These are phyloP conservation scores for Arctium minus DNA, from an alignment of 129 eudicot species.

Conservation along the genomic window DNA sequence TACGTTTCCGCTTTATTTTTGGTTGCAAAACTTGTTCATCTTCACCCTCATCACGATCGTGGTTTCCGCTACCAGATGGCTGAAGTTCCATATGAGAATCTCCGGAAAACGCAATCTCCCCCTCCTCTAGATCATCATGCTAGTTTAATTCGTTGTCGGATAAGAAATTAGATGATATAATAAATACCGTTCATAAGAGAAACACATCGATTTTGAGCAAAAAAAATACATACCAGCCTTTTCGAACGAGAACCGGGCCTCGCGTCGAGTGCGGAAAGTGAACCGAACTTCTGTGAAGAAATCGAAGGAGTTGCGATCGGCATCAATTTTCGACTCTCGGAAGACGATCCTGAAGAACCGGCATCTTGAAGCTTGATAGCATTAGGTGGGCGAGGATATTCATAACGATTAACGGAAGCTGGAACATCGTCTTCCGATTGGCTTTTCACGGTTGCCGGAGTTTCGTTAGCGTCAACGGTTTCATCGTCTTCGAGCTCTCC, in stretches of 20 bases:
- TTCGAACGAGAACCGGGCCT: conserved; percentile 79
- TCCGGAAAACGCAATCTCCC: conserved; percentile 87
- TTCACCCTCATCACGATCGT: conserved; percentile 92
- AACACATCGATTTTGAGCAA: conserved; percentile 1
- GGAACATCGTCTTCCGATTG: conserved; percentile 61
- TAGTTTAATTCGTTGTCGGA: conserved; percentile 12
- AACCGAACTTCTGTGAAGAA: conserved; percentile 86
- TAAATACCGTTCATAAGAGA: not conserved
- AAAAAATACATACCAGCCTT: conserved; percentile 48
- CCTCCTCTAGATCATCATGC: conserved; percentile 93
- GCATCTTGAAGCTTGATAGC: conserved; percentile 47
- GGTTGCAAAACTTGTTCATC: conserved; percentile 96
- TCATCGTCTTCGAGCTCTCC: conserved; percentile 80
- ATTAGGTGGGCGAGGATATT: conserved; percentile 41
- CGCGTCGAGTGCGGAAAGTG: conserved; percentile 85
- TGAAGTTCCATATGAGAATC: conserved; percentile 75
- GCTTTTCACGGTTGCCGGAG: conserved; percentile 38
- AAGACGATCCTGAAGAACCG: conserved; percentile 84
- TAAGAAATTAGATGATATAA: not conserved
- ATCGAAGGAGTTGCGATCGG: conserved; percentile 65
- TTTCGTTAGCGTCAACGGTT: conserved; percentile 37
- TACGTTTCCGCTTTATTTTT: conserved; percentile 81
- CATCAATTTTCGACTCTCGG: conserved; percentile 42
- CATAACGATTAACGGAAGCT: conserved; percentile 41
- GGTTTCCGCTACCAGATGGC: conserved; percentile 88